Percentiles rank a stretch among this genome's conserved stretches.
phyloP scores from a whole-genome alignment of 371 early-diverging fungal genomes.

The Rhizopus delemar region DNA sequence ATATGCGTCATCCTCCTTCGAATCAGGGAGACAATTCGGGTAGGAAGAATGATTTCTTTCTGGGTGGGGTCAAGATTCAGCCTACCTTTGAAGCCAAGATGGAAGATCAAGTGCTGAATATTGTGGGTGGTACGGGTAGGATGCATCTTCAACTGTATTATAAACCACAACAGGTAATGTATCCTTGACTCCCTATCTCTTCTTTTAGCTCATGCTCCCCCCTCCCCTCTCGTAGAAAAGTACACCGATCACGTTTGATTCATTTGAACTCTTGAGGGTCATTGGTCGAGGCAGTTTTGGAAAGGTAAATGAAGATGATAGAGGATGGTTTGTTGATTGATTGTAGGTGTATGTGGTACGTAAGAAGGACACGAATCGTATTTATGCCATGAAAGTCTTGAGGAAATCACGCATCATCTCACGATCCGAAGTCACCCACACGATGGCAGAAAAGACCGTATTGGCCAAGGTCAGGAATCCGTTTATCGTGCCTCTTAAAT shows the following conservation, averaged over 20 bases:
- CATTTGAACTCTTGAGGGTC: conserved; percentile 93
- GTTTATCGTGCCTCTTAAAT: conserved; percentile 86
- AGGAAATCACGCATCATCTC: conserved; percentile 94
- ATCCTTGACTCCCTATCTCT: too few species aligned
- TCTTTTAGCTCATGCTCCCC: too few species aligned
- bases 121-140: conserved; percentile 60
- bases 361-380: conserved; percentile 89
- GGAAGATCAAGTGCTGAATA: conserved; percentile 28
- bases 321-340: background rate
- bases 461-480: conserved; percentile 83
- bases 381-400: conserved; percentile 97
- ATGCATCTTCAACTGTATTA: conserved; percentile 73
- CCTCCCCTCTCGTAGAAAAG: background rate
- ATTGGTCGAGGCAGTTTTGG: conserved; percentile 97
- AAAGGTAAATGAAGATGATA: conserved; percentile 60
- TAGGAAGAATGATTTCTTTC: conserved; percentile 62
- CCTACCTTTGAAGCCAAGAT: conserved; percentile 66
- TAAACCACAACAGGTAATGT: conserved; percentile 61
- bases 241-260: conserved; percentile 59
- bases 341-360: conserved; percentile 88
- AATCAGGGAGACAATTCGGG: conserved; percentile 41
- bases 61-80: conserved; percentile 67
- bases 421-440: conserved; percentile 86
- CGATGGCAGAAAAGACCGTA: conserved; percentile 91
- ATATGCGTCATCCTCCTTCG: conserved; percentile 65